Percentiles rank a stretch among this genome's conserved stretches.
Conservation (phyloP, 371 early-diverging fungal species). For the Coemansia sp. region DNA sequence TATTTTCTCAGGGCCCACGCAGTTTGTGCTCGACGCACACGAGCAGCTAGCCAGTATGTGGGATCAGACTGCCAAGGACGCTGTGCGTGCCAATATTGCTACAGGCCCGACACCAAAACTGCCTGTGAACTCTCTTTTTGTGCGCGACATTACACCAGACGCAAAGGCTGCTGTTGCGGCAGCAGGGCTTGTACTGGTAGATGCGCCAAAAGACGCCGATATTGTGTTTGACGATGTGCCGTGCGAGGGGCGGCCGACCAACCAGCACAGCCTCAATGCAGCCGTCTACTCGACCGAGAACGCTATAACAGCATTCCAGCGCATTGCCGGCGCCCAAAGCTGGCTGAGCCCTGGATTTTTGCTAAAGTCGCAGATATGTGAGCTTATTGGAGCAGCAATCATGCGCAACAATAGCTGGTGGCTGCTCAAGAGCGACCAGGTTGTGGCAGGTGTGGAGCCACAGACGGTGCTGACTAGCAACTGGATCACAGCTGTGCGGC, state of each 20-base stretch:
- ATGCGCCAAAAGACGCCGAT: slow-evolving; percentile 20
- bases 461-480: slow-evolving; percentile 28
- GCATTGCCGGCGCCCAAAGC: slow-evolving; percentile 28
- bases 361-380: slow-evolving; percentile 36
- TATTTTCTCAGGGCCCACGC: slow-evolving; percentile 33
- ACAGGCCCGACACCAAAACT: background rate
- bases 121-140: slow-evolving; percentile 13
- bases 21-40: slow-evolving; percentile 34
- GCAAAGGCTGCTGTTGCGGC: slow-evolving; percentile 9
- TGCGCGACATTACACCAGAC: slow-evolving; percentile 10
- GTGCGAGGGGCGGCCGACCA: slow-evolving; percentile 8
- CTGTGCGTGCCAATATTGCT: slow-evolving; percentile 13
- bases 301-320: slow-evolving; percentile 33
- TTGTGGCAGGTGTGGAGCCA: slow-evolving; percentile 6
- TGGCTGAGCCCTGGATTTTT: slow-evolving; percentile 42
- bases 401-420: slow-evolving; percentile 40
- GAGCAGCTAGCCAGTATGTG: slow-evolving; percentile 13
- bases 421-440: slow-evolving; percentile 31
- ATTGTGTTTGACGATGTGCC: slow-evolving; percentile 32
- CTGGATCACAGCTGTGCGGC: slow-evolving; percentile 45
- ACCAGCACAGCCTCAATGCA: slow-evolving; percentile 34
- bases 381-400: slow-evolving; percentile 46
- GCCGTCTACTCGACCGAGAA: slow-evolving; percentile 20
- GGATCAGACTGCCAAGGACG: slow-evolving; percentile 20
- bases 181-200: slow-evolving; percentile 18